Evolutionary conservation across 2,329 filamentous ascomycete genomes (phyloP).

Genomic region (Aspergillus udagawae): DNA sequence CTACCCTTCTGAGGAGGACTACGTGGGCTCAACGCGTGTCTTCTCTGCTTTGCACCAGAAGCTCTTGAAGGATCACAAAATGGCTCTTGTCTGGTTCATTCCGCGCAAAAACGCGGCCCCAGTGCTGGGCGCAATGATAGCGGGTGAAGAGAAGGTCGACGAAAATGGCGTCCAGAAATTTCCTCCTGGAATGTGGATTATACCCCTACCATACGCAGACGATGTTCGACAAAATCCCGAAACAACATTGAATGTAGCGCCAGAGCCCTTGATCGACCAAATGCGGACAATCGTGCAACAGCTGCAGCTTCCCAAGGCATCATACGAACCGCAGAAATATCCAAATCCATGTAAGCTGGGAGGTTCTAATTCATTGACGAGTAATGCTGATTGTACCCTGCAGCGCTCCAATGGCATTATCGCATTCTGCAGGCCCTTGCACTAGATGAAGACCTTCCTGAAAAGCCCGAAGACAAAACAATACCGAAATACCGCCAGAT

Average conservation of each 20-base stretch:
- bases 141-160: constrained; percentile 64
- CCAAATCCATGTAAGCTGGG: constrained; percentile 64
- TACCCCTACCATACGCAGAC: constrained; percentile 83
- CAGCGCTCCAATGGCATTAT: constrained; percentile 92
- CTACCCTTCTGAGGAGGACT: constrained; percentile 87
- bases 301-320: constrained; percentile 78
- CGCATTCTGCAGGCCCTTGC: constrained; percentile 87
- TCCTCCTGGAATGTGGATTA: constrained; percentile 83
- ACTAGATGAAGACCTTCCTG: constrained; percentile 83
- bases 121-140: constrained; percentile 73
- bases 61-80: constrained; percentile 70
- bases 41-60: constrained; percentile 91
- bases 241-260: constrained; percentile 52
- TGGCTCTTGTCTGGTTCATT: constrained; percentile 87
- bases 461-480: constrained; percentile 70
- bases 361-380: not conserved
- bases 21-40: constrained; percentile 84
- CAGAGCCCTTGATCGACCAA: constrained; percentile 69
- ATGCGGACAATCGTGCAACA: constrained; percentile 84
- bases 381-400: not conserved
- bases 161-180: constrained; percentile 65
- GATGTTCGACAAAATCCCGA: constrained; percentile 76
- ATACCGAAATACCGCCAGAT: constrained; percentile 83
- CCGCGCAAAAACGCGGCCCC: constrained; percentile 76
- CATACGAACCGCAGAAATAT: constrained; percentile 81